Base-by-base conservation (phyloP, 371 early-diverging fungal genomes). In the Actinomortierella wolfii region DNA sequence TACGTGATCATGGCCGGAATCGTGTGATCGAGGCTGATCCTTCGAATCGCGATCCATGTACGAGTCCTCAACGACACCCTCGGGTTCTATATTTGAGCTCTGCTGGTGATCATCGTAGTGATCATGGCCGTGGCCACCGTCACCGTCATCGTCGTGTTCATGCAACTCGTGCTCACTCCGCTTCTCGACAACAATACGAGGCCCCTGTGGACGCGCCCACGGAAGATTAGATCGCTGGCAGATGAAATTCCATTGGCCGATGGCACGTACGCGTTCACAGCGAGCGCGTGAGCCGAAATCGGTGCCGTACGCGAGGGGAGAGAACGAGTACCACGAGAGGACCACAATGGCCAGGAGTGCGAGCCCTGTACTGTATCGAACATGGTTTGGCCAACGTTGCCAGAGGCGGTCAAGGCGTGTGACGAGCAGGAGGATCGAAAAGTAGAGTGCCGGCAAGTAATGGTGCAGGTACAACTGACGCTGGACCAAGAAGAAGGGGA, bases 391-490 rank as follows among this genome's bases (percentile, higher is more conserved):
- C 67, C 67, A 67, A 25, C 87, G 77, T 21, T 76, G 66, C 50
- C 75, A 76, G 43, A 67, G 63, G 15, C 69, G 67, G 21, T 92
- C 59, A n/a, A 87, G 79, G 34, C 81, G 78, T 0, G 92, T 82
- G 23, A 91, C 64, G 60, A 92, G 78, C 0, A 89, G 82, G 54
- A 95, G 82, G 53, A 97, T 85, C 14, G 90, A 82, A 71, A 93
- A 87, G 64, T 93, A 93, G 15, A 97, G 84, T 1, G 94, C 88
- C 2, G 98, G 98, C 42, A 98, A 83, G 69, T 99, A 99, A 78
- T 99, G 97, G 76, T 98, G 98, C 43, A 97, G 79, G 74, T 97
- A 99, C 14, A 97, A 82, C 76, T 94, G 92, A 28, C 99, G 91
- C 8, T 87, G 86, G 89, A 96, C 91, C 39, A 96, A 67, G 78